A percentile compares a stretch with the other conserved stretches of the same genome.
phyloP scores from a whole-genome alignment of 148 eudicot species.

The Beta vulgaris region DNA sequence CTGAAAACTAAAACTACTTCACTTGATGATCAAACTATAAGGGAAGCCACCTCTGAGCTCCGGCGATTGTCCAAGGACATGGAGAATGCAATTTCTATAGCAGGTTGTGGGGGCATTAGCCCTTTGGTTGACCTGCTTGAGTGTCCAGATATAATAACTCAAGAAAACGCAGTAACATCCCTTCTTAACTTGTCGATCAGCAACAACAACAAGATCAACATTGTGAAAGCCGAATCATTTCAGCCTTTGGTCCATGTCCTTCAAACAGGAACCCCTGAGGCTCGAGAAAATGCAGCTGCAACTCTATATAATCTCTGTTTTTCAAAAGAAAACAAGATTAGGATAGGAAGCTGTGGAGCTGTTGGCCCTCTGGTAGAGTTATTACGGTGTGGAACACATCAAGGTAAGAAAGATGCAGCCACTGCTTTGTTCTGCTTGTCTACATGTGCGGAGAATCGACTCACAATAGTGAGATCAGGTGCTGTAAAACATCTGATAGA shows the following conservation, averaged over 20 bases:
- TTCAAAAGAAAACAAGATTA: conserved; percentile 58
- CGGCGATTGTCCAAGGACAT: conserved; percentile 69
- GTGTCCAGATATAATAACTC: conserved; percentile 51
- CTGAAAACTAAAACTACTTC: conserved; percentile 46
- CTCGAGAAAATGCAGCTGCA: conserved; percentile 87
- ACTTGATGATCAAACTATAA: conserved; percentile 51
- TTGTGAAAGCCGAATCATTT: conserved; percentile 67
- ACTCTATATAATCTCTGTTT: conserved; percentile 70
- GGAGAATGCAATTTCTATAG: conserved; percentile 71
- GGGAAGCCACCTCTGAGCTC: conserved; percentile 55
- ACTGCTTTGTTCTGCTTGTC: conserved; percentile 85
- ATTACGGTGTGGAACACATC: conserved; percentile 62
- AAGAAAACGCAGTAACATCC: conserved; percentile 84
- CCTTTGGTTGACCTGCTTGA: conserved; percentile 59
- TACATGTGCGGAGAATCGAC: conserved; percentile 59
- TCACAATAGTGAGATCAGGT: conserved; percentile 65
- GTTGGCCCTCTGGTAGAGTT: conserved; percentile 73
- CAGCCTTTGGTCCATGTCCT: conserved; percentile 80
- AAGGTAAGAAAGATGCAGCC: conserved; percentile 88
- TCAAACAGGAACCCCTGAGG: conserved; percentile 69
- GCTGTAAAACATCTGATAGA: conserved; percentile 73
- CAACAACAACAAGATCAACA: conserved; percentile 70
- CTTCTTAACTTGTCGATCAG: conserved; percentile 82
- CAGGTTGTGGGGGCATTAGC: conserved; percentile 57
- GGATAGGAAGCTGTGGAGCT: conserved; percentile 71